These are phyloP conservation scores for Phytophthora pinifolia DNA, from an alignment of 352 stramenopile genomes.

Conservation along the genomic window DNA sequence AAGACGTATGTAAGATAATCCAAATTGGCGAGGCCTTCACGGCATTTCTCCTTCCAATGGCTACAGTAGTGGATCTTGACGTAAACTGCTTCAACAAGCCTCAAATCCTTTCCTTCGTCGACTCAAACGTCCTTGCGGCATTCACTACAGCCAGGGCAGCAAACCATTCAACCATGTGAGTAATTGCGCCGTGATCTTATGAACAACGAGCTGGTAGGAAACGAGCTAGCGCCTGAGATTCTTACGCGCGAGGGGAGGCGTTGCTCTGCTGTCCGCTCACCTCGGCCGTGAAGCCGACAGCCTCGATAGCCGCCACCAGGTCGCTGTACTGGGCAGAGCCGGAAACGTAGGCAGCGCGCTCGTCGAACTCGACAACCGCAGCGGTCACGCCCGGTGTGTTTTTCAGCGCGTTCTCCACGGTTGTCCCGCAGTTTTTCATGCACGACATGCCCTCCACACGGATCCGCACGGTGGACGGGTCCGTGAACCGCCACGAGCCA, in stretches of 20 bases:
- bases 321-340: slow-evolving; percentile 35
- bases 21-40: slow-evolving; percentile 13
- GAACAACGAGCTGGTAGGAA: slow-evolving; percentile 21
- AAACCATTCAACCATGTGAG: slow-evolving; percentile 27
- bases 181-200: slow-evolving; percentile 30
- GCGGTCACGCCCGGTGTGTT: slow-evolving; percentile 49
- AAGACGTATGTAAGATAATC: slow-evolving; percentile 18
- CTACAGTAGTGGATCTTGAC: slow-evolving; percentile 15
- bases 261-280: slow-evolving; percentile 29
- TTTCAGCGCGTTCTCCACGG: slow-evolving; percentile 73
- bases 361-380: slow-evolving; percentile 65
- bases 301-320: slow-evolving; percentile 58
- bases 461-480: slow-evolving; percentile 55
- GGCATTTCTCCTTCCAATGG: not conserved
- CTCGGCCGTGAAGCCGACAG: slow-evolving; percentile 60
- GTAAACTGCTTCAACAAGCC: slow-evolving; percentile 15
- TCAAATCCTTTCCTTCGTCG: not conserved
- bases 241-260: slow-evolving; percentile 63
- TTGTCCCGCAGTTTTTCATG: slow-evolving; percentile 94
- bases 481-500: slow-evolving; percentile 51
- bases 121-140: slow-evolving; percentile 42
- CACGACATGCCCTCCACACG: slow-evolving; percentile 89
- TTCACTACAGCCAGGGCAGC: slow-evolving; percentile 32
- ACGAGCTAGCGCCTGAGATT: slow-evolving; percentile 18
- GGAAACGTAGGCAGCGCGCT: slow-evolving; percentile 60